Evolutionary conservation across 2,329 filamentous ascomycete species (phyloP).

Genomic region (Alternaria conjuncta): DNA sequence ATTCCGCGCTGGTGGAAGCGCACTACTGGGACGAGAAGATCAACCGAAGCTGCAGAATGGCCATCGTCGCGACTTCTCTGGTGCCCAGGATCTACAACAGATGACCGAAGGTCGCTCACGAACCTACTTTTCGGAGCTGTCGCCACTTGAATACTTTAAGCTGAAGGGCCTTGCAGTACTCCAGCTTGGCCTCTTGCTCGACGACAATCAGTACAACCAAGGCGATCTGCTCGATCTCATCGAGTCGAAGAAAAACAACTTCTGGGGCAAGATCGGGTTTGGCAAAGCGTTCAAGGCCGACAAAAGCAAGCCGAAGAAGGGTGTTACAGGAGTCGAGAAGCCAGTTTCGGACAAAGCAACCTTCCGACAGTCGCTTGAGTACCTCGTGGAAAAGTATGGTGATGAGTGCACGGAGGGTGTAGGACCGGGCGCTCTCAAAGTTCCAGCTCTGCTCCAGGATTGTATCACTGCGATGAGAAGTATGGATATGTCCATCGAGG

Average conservation of each 20-base stretch:
- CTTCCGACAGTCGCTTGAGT: conserved; percentile 87
- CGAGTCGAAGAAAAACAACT: conserved; percentile 89
- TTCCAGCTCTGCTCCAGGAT: conserved; percentile 95
- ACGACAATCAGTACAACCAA: conserved; percentile 88
- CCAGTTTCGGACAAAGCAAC: conserved; percentile 70
- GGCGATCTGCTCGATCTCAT: conserved; percentile 93
- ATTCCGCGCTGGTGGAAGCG: conserved; percentile 75
- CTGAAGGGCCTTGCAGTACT: conserved; percentile 93
- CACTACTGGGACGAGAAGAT: conserved; percentile 66
- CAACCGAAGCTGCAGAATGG: conserved; percentile 72
- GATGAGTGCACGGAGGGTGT: conserved; percentile 98
- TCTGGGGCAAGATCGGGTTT: conserved; percentile 98
- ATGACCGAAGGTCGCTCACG: conserved; percentile 65
- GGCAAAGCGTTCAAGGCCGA: conserved; percentile 70
- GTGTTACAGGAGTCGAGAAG: conserved; percentile 58
- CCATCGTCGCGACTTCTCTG: conserved; percentile 71
- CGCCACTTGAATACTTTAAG: conserved; percentile 95
- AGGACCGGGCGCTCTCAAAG: conserved; percentile 85
- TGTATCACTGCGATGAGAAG: conserved; percentile 93
- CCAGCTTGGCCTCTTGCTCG: conserved; percentile 90
- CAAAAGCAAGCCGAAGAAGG: conserved; percentile 77
- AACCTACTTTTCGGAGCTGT: conserved; percentile 95
- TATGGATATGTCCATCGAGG: conserved; percentile 99
- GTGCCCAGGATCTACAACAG: conserved; percentile 58
- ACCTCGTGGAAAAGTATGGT: conserved; percentile 89